Evolutionary conservation across 371 early-diverging fungal species (phyloP).

Genomic region (Globomyces sp.): DNA sequence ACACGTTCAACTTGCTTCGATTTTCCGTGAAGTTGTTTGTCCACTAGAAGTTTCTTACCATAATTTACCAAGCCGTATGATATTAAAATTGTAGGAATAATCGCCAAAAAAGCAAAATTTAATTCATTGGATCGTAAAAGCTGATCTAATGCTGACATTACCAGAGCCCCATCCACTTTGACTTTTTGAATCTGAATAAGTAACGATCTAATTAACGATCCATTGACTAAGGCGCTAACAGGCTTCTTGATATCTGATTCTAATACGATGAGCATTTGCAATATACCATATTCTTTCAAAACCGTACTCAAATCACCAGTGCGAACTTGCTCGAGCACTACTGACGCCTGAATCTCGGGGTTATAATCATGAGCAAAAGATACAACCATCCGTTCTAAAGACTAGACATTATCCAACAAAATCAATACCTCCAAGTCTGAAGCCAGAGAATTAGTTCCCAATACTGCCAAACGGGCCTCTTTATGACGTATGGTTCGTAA

Average conservation of each 20-base stretch:
- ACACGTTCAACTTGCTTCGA: background rate
- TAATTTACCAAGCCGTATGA: constrained; percentile 27
- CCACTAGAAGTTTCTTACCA: too few relatives aligned
- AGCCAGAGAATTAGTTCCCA: constrained; percentile 71
- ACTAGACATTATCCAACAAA: constrained; percentile 39
- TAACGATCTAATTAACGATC: constrained; percentile 79
- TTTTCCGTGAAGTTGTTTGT: background rate
- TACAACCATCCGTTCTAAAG: constrained; percentile 86
- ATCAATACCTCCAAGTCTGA: constrained; percentile 71
- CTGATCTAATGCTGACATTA: constrained; percentile 91
- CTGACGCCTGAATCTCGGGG: constrained; percentile 38
- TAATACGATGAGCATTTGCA: too few relatives aligned
- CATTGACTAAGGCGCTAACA: constrained; percentile 50
- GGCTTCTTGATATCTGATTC: constrained; percentile 64
- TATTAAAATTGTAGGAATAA: constrained; percentile 53
- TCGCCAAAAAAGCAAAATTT: constrained; percentile 85
- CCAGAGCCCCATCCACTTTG: constrained; percentile 84
- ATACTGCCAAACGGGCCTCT: constrained; percentile 67
- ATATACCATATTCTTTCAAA: constrained; percentile 63
- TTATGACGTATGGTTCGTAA: constrained; percentile 82
- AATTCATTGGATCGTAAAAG: constrained; percentile 92
- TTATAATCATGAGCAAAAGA: constrained; percentile 72
- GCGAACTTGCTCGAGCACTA: constrained; percentile 48
- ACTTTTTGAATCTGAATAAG: constrained; percentile 76
- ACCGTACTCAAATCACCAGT: constrained; percentile 81